These are phyloP conservation scores for Echium plantagineum DNA, from an alignment of 257 asterid genomes.

Conservation along the genomic window DNA sequence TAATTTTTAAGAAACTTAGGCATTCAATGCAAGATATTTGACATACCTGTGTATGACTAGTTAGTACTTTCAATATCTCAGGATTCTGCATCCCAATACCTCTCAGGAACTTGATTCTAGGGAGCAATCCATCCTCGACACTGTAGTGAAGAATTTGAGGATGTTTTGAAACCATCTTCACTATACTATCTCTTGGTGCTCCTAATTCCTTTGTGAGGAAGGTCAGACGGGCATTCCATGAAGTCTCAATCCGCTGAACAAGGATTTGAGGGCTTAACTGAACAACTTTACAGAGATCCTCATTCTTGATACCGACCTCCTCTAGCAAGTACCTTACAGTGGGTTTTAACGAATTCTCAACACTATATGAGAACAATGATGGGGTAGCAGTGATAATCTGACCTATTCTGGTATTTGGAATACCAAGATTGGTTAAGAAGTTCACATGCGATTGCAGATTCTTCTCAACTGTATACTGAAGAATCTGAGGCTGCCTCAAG, in stretches of 20 bases:
- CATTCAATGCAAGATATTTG: conserved; percentile 5
- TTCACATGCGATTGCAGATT: conserved; percentile 81
- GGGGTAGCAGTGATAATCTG: conserved; percentile 79
- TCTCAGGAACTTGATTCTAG: conserved; percentile 70
- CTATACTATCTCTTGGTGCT: conserved; percentile 78
- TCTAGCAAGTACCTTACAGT: conserved; percentile 73
- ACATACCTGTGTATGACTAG: conserved; percentile 86
- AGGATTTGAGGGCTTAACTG: conserved; percentile 95
- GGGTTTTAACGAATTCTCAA: conserved; percentile 79
- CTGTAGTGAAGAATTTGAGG: conserved; percentile 95
- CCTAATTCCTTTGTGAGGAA: conserved; percentile 72
- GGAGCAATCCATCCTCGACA: conserved; percentile 74
- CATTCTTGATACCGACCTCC: conserved; percentile 73
- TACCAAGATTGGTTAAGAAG: conserved; percentile 58
- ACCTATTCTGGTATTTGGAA: conserved; percentile 81
- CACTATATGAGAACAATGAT: conserved; percentile 83
- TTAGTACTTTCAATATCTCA: conserved; percentile 67
- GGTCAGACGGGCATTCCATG: conserved; percentile 67
- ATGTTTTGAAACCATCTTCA: conserved; percentile 90
- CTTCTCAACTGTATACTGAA: conserved; percentile 74
- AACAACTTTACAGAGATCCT: conserved; percentile 72
- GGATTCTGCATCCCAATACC: conserved; percentile 71
- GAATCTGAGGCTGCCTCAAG: conserved; percentile 84
- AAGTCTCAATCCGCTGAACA: conserved; percentile 78
- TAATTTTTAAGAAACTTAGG: conserved; percentile 9